Evolutionary conservation across 345 rosid genomes (phyloP).

Genomic region (Ailanthus altissimus): DNA sequence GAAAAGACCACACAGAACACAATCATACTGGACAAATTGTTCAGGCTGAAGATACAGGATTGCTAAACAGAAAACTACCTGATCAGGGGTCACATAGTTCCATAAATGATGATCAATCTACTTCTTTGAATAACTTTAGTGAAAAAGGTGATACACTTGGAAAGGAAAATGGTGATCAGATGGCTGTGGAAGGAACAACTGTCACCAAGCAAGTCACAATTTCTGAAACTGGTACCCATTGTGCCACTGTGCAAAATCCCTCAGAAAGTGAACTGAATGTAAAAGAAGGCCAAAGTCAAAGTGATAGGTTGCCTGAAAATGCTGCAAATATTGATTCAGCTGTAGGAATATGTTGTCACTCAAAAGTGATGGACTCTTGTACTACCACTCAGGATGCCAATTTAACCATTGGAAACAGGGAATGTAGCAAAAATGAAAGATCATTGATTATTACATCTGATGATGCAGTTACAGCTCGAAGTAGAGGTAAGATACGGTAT

Average conservation of each 20-base stretch:
- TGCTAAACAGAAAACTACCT: constrained; percentile 12
- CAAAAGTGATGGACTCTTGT: constrained; percentile 23
- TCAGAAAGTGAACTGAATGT: constrained; percentile 14
- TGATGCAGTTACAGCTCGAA: background rate
- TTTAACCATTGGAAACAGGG: constrained; percentile 19
- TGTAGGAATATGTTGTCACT: constrained; percentile 1
- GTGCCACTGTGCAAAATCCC: constrained; percentile 18
- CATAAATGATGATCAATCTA: constrained; percentile 24
- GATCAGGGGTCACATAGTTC: constrained; percentile 31
- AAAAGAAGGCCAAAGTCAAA: constrained; percentile 27
- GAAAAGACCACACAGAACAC: constrained; percentile 18
- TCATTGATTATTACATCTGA: constrained; percentile 24
- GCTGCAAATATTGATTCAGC: constrained; percentile 23
- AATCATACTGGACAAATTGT: constrained; percentile 26
- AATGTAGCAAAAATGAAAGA: constrained; percentile 21
- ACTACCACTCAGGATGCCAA: constrained; percentile 13
- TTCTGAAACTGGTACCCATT: constrained; percentile 19
- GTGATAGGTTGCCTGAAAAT: constrained; percentile 27
- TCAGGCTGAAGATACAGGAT: constrained; percentile 31
- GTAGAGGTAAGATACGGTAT: constrained; percentile 6
- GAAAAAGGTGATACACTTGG: constrained; percentile 26
- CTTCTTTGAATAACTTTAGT: constrained; percentile 20
- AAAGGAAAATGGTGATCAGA: constrained; percentile 5
- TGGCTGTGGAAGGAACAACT: constrained; percentile 25
- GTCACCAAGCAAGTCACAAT: constrained; percentile 18